Evolutionary conservation across 2,329 filamentous ascomycete genomes (phyloP).

Genomic region (Ophiocordyceps camponoti-rufipedis): DNA sequence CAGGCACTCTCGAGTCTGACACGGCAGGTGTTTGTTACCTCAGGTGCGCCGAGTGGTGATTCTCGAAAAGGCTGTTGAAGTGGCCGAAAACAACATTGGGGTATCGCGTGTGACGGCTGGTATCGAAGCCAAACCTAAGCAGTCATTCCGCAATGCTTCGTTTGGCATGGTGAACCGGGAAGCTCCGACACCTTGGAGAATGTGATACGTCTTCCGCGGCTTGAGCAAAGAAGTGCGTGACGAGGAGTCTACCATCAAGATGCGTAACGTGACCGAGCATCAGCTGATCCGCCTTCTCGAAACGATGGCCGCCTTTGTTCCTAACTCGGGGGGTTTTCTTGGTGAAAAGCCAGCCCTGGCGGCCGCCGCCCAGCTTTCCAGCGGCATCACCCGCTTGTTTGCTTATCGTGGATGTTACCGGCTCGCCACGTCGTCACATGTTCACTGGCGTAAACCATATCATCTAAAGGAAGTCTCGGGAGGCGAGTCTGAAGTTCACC

Average conservation of each 20-base stretch:
- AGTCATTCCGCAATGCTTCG: too few species aligned
- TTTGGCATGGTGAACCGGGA: too few species aligned
- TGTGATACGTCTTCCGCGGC: background rate
- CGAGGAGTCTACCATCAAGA: background rate
- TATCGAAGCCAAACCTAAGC: too few species aligned
- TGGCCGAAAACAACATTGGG: background rate
- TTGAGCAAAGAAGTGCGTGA: background rate
- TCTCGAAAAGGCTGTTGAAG: background rate
- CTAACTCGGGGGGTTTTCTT: background rate
- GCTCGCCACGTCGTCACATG: too few species aligned
- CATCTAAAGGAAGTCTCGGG: too few species aligned
- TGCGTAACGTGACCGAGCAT: background rate
- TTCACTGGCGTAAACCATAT: too few species aligned
- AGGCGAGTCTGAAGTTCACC: too few species aligned
- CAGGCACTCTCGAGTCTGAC: background rate
- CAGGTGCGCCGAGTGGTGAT: background rate
- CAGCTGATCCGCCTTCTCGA: background rate
- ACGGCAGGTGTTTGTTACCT: background rate
- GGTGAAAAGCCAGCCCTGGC: background rate
- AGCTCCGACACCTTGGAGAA: background rate
- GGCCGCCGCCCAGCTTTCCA: background rate
- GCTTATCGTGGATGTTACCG: too few species aligned
- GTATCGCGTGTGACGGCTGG: background rate
- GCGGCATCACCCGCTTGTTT: background rate
- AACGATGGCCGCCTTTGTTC: background rate